Evolutionary conservation across 2,329 filamentous ascomycete species (phyloP).

Genomic region (Mycosphaerella sp.): DNA sequence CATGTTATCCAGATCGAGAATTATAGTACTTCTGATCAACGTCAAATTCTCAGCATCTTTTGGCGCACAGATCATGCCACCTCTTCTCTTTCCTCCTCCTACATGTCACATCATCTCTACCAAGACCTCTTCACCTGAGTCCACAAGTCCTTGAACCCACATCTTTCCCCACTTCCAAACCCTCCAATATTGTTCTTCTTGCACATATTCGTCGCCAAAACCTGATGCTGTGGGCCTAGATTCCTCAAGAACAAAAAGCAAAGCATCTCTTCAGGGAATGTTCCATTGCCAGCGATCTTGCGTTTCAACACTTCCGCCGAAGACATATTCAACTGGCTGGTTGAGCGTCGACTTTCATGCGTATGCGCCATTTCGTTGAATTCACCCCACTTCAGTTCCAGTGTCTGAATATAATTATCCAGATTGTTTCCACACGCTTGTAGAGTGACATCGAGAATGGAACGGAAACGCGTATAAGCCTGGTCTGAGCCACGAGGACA

Average conservation of each 20-base stretch:
- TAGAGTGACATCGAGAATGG: conserved; percentile 25
- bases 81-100: too few species aligned
- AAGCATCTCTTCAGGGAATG: conserved; percentile 28
- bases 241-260: conserved; percentile 31
- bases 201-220: conserved; percentile 25
- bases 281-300: conserved; percentile 12
- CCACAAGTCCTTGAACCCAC: conserved; percentile 28
- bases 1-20: too few species aligned
- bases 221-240: conserved; percentile 23
- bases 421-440: conserved; percentile 21
- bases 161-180: conserved; percentile 29
- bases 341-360: conserved; percentile 15
- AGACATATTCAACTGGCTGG: conserved; percentile 10
- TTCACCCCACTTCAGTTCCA: conserved; percentile 26
- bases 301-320: conserved; percentile 13
- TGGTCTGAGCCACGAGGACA: conserved; percentile 27
- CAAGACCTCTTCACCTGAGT: conserved; percentile 24
- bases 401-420: conserved; percentile 25
- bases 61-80: too few species aligned
- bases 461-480: conserved; percentile 26
- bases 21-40: too few species aligned
- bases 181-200: conserved; percentile 31
- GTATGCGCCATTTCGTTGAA: conserved; percentile 25
- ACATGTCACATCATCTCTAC: conserved; percentile 9
- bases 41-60: too few species aligned